A percentile compares a stretch with the other conserved stretches of the same genome.
These are phyloP conservation scores for Abrus precatorius DNA, from an alignment of 306 rosid species.

Conservation along the genomic window DNA sequence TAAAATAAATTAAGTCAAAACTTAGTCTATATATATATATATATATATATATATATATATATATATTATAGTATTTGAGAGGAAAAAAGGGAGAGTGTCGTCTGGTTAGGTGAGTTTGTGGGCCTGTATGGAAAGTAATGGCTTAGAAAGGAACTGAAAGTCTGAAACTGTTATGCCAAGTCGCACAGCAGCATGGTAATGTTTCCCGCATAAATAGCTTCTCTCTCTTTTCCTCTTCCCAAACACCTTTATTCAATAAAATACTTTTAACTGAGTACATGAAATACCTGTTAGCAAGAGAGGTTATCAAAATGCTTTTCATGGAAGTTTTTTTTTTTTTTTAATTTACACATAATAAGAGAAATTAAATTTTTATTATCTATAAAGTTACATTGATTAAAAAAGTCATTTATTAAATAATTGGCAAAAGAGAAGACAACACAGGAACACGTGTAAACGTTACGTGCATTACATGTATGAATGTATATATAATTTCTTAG, in stretches of 20 bases:
- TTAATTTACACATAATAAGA: too few species aligned
- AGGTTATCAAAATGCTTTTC: neutral
- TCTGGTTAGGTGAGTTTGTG: constrained; percentile 68
- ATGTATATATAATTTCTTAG: too few species aligned
- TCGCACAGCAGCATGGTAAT: constrained; percentile 42
- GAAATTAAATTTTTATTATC: too few species aligned
- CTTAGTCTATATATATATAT: too few species aligned
- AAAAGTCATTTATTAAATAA: neutral
- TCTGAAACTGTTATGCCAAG: constrained; percentile 43
- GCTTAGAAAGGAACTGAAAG: constrained; percentile 51
- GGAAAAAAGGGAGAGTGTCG: constrained; percentile 50
- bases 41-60: too few species aligned
- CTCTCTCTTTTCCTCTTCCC: neutral
- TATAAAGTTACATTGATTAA: too few species aligned
- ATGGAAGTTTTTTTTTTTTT: neutral
- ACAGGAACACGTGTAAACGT: too few species aligned
- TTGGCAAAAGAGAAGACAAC: too few species aligned
- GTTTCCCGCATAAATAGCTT: constrained; percentile 9
- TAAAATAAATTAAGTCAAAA: too few species aligned
- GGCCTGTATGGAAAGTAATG: constrained; percentile 63
- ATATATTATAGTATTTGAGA: constrained; percentile 21
- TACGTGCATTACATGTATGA: too few species aligned
- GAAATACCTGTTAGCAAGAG: neutral
- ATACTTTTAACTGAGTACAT: neutral
- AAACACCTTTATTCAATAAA: constrained; percentile 19